Base-by-base conservation (phyloP, 257 asterid genomes). In the Rehmannia glutinosa region DNA sequence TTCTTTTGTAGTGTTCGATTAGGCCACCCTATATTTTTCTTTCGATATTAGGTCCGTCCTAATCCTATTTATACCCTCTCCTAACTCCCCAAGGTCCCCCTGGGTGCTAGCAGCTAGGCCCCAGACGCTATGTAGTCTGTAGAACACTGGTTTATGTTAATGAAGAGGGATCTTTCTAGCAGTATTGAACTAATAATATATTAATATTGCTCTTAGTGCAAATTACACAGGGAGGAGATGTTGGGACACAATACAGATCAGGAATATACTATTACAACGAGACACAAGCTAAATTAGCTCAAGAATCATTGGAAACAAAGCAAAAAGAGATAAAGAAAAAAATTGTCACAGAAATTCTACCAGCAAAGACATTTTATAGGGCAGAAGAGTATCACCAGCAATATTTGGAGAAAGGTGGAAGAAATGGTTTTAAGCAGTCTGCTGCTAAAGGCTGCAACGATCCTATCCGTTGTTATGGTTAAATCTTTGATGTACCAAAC, bases 381-480 rank as follows among this genome's bases (percentile, higher is more conserved):
- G 97, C 97, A 0, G 97, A 87, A 57, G 97, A 90, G 87, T 87
- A 86, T 65, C 97, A 90, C 77, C 97, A 87, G 84, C 96, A 87
- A 32, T 90, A 86, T 70, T 59, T 90, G 77, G 96, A 87, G 82
- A 90, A 87, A 73, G 97, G 96, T 35, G 92, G 88, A 10, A 62
- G 83, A 21, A 46, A 63, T 13, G 90, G 96, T 16, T 46, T 17
- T 42, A 81, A 77, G 41, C 97, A 90, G 68, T 90, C 92, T 1
- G 94, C 97, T 54, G 84, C 86, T 17, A 90, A 90, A 71, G 96
- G 96, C 64, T 90, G 97, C 84, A 83, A 73, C 42, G 96, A 87
- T 67, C 91, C 91, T 0, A 87, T 87, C 75, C 81, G 94, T 19
- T 90, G 96, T 88, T 90, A 87, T 28, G 97, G 96, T 21, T 90